Percentiles rank a stretch among this genome's conserved stretches.
These are phyloP conservation scores for Ilex paraguariensis DNA, from an alignment of 305 asterid species.

Conservation along the genomic window DNA sequence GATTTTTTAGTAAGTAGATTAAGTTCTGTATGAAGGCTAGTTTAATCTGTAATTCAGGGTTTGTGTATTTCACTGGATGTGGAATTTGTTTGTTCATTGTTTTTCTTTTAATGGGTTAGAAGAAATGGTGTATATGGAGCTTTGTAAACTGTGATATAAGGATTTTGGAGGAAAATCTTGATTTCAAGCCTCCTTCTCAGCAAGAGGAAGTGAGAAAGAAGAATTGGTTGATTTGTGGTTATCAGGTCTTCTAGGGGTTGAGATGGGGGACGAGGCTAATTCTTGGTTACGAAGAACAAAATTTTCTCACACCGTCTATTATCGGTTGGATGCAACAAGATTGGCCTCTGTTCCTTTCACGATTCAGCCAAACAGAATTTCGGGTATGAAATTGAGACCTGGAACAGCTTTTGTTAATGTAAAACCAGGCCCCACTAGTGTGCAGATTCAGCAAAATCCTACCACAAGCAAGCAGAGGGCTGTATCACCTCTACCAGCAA, in stretches of 20 bases:
- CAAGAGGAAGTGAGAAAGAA: neutral
- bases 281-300: too few species aligned
- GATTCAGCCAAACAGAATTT: too few species aligned
- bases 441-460: constrained; percentile 31
- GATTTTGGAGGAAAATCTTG: constrained; percentile 5
- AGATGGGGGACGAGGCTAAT: too few species aligned
- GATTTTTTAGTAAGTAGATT: neutral
- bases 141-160: constrained; percentile 8
- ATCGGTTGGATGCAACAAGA: too few species aligned
- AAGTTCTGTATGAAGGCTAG: neutral
- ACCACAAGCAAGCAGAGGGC: constrained; percentile 52
- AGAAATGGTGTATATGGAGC: constrained; percentile 14
- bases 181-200: too few species aligned
- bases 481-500: constrained; percentile 58
- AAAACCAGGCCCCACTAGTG: constrained; percentile 31
- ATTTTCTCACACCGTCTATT: too few species aligned
- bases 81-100: constrained; percentile 33
- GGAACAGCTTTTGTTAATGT: constrained; percentile 17
- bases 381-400: constrained; percentile 20
- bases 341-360: too few species aligned
- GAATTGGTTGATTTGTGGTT: constrained; percentile 20
- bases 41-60: too few species aligned
- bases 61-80: constrained; percentile 24
- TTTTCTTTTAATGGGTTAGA: constrained; percentile 34
- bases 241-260: constrained; percentile 12